Percentiles rank a stretch among this genome's conserved stretches.
Evolutionary conservation across 1,284 basidiomycete genomes (phyloP).

Genomic region (Ganoderma resinaceum): DNA sequence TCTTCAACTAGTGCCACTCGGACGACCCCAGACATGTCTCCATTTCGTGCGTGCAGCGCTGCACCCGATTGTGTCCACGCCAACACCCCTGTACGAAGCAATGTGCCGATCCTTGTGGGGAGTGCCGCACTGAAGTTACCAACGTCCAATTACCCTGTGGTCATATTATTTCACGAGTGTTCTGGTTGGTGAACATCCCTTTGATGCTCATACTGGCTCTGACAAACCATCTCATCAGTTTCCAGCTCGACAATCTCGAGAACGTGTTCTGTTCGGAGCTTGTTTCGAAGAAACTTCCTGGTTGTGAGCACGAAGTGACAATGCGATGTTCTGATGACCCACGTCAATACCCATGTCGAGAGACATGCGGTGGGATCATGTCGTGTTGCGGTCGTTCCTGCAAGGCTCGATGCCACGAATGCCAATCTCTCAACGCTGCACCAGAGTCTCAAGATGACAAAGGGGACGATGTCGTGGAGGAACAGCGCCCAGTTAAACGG

Average conservation of each 20-base stretch:
- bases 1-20: slow-evolving; percentile 67
- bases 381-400: slow-evolving; percentile 66
- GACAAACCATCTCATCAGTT: slow-evolving; percentile 43
- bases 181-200: slow-evolving; percentile 55
- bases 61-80: slow-evolving; percentile 58
- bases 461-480: slow-evolving; percentile 9
- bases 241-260: slow-evolving; percentile 52
- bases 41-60: slow-evolving; percentile 58
- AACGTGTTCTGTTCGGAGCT: slow-evolving; percentile 51
- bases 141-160: slow-evolving; percentile 69
- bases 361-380: slow-evolving; percentile 52
- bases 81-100: slow-evolving; percentile 65
- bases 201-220: not conserved
- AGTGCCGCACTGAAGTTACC: slow-evolving; percentile 58
- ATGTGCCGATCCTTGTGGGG: slow-evolving; percentile 63
- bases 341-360: slow-evolving; percentile 47
- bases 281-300: slow-evolving; percentile 54
- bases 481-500: slow-evolving; percentile 34
- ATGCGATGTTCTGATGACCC: slow-evolving; percentile 58
- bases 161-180: slow-evolving; percentile 54
- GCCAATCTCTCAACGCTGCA: slow-evolving; percentile 47
- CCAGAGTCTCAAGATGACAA: slow-evolving; percentile 19
- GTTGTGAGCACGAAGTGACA: slow-evolving; percentile 61
- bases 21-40: slow-evolving; percentile 63
- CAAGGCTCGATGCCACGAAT: slow-evolving; percentile 55